Conservation (phyloP, 2,329 filamentous ascomycete species). For the Pseudogymnoascus sp. region DNA sequence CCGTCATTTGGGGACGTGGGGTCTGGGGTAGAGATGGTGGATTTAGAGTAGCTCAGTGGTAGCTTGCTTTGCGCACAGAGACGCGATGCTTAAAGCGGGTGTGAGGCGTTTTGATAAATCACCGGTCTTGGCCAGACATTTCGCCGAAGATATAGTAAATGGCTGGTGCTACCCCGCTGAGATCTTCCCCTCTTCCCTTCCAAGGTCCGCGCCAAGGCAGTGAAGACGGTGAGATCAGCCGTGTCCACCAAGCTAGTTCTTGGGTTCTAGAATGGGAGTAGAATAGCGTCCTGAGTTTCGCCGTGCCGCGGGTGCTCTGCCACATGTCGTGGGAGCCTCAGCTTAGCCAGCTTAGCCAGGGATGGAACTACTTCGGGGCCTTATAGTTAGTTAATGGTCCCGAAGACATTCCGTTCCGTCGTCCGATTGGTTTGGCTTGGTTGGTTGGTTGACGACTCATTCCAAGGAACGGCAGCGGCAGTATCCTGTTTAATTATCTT, state of each 20-base stretch:
- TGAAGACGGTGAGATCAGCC: background rate
- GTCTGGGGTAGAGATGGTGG: background rate
- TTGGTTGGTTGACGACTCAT: background rate
- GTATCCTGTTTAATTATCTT: background rate
- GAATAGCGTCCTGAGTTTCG: background rate
- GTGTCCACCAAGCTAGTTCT: background rate
- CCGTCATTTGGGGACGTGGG: background rate
- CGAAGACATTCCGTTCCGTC: background rate
- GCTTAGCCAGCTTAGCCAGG: background rate
- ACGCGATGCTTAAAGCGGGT: background rate
- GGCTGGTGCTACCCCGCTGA: background rate
- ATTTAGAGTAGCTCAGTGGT: background rate
- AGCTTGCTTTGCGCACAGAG: background rate
- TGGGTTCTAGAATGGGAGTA: background rate
- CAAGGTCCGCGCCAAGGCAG: background rate
- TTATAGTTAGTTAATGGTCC: background rate
- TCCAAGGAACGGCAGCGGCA: background rate
- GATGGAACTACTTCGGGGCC: background rate
- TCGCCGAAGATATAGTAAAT: background rate
- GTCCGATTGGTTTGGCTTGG: background rate
- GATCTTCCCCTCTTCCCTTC: background rate
- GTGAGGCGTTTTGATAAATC: background rate
- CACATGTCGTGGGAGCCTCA: background rate
- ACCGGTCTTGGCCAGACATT: background rate
- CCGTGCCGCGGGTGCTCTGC: background rate